Evolutionary conservation across 2,329 filamentous ascomycete genomes (phyloP), one percentile per base, ranked within the genome.

Genomic region (Paecilomyces niveus): DNA sequence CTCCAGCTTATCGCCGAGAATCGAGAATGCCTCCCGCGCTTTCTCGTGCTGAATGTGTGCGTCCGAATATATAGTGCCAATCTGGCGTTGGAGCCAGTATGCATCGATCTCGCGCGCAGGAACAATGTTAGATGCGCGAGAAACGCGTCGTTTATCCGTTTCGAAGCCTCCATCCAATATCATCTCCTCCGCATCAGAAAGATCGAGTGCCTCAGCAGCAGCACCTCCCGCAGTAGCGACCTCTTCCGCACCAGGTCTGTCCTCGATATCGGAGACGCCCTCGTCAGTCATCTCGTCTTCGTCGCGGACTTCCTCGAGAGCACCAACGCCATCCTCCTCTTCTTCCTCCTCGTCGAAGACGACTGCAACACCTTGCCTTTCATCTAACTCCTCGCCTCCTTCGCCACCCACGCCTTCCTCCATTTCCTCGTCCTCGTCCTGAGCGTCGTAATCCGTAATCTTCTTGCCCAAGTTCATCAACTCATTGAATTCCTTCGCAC

Each of bases 381-480:
- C 92, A 68, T 97, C 94, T 54, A 97, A 85, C 71, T 97, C 92
- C 31, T 84, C 82, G 26, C 77, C 88, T 53, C 87, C 85, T 58
- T 83, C 89, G 18, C 80, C 84, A 22, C 80, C 83, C 29, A 85
- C 82, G 59, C 84, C 88, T 67, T 88, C 86, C 31, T 85, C 88
- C 80, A 91, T 89, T 59, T 92, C 87, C 64, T 96, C 93, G 62
- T 97, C 92, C 32, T 97, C 94, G 64, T 97, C 93, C 72, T 97
- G 92, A 45, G 90, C 90, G 74, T 97, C 90, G 74, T 97, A 99
- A 73, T 99, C 94, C 54, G 94, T 99, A 63, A 99, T 96, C 78
- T 99, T 99, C 80, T 99, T 99, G 63, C 92, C 91, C 51, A 99
- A 79, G 70, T 97, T 99, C 57, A 97, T 87, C 64, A 99, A 78